phyloP scores from a whole-genome alignment of 495 filamentous ascomycete species.

The Lophiotrema nucula region DNA sequence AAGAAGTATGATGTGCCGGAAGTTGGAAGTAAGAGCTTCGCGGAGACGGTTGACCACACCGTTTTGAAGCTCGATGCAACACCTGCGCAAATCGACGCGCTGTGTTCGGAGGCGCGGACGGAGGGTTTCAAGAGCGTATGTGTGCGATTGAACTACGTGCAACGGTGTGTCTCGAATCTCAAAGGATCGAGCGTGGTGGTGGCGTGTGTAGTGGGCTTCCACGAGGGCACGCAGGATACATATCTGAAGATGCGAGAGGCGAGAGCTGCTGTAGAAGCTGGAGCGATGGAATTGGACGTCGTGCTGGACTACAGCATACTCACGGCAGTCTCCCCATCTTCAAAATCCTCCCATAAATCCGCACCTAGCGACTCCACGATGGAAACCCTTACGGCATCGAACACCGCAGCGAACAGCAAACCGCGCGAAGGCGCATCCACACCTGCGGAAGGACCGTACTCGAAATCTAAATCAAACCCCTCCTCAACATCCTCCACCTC shows the following conservation, averaged over 20 bases:
- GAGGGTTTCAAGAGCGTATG: constrained; percentile 63
- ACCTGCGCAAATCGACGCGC: constrained; percentile 53
- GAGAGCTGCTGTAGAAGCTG: constrained; percentile 52
- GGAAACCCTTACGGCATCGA: constrained; percentile 18
- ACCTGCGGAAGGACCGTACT: constrained; percentile 26
- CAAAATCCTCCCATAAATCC: neutral
- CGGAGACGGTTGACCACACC: constrained; percentile 63
- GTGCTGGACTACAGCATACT: constrained; percentile 62
- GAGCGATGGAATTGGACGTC: constrained; percentile 66
- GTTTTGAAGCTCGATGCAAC: constrained; percentile 57
- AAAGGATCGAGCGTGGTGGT: constrained; percentile 51
- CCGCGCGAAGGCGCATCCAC: constrained; percentile 7
- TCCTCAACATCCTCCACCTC: neutral
- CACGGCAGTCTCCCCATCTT: constrained; percentile 34
- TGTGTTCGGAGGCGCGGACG: constrained; percentile 62
- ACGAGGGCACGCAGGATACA: constrained; percentile 58
- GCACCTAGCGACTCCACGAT: constrained; percentile 11
- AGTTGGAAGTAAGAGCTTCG: constrained; percentile 21
- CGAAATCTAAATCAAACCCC: constrained; percentile 1
- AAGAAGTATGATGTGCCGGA: constrained; percentile 10
- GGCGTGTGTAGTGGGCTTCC: constrained; percentile 68
- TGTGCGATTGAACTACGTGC: constrained; percentile 55
- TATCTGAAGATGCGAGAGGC: constrained; percentile 47
- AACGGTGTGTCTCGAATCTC: constrained; percentile 54
- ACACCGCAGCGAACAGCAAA: constrained; percentile 26